These are phyloP conservation scores for Cercospora sojina DNA, from an alignment of 2,329 filamentous ascomycete species.

Conservation along the genomic window DNA sequence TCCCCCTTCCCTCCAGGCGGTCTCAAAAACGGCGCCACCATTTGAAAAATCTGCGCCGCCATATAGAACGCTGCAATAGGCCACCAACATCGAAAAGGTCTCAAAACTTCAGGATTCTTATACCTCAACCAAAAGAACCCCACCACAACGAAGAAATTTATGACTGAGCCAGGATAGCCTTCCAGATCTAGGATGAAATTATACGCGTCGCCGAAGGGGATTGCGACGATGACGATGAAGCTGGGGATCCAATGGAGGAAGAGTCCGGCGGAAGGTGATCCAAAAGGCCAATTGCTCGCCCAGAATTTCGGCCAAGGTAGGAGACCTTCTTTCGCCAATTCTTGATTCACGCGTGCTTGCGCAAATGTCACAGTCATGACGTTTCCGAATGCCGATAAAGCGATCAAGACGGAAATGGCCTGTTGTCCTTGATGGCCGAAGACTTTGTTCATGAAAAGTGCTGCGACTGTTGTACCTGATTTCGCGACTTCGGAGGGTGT, in stretches of 20 bases:
- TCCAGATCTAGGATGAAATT: conserved; percentile 68
- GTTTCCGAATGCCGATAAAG: conserved; percentile 60
- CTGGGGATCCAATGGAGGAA: conserved; percentile 59
- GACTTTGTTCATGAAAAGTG: conserved; percentile 58
- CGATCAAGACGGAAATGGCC: conserved; percentile 58
- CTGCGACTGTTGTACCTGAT: conserved; percentile 56
- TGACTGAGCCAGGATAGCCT: conserved; percentile 64
- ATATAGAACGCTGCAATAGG: conserved; percentile 55
- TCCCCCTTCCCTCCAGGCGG: conserved; percentile 45
- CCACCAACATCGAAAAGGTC: conserved; percentile 66
- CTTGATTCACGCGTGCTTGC: conserved; percentile 57
- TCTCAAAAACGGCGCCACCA: conserved; percentile 45
- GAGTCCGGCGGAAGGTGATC: conserved; percentile 58
- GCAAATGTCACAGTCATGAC: conserved; percentile 57
- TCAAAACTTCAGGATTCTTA: conserved; percentile 57
- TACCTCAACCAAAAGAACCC: conserved; percentile 62
- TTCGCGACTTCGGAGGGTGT: conserved; percentile 47
- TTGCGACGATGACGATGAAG: conserved; percentile 59
- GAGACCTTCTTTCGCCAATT: conserved; percentile 61
- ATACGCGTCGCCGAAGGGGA: conserved; percentile 64
- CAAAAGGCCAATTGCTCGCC: conserved; percentile 63
- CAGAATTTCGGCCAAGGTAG: conserved; percentile 60
- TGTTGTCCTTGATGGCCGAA: conserved; percentile 55
- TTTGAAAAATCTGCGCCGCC: conserved; percentile 40
- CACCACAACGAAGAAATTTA: conserved; percentile 56